Evolutionary conservation across 2,329 filamentous ascomycete species (phyloP), one percentile per base, ranked within the genome.

Genomic region (Pseudocercospora fijiensis): DNA sequence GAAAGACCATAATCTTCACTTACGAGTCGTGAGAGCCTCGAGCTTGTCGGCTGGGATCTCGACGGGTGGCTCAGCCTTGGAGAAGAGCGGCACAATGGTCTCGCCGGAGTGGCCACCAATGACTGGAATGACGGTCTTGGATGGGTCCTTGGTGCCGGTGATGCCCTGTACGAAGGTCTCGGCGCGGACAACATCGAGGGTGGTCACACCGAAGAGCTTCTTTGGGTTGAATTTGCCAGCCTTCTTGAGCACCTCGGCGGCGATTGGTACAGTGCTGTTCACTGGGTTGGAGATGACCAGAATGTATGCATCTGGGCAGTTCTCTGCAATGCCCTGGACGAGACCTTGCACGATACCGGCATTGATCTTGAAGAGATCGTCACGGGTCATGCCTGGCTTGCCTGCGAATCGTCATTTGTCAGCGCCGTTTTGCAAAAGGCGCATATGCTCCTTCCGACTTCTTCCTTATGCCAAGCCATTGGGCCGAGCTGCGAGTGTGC

Each of bases 291-390:
- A 98, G 81, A 99, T 99, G 83, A 99, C 88, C 70, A 98, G 88
- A 78, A 96, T 88, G 82, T 89, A 96, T 61, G 95, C 95, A 79
- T 97, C 96, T 77, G 95, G 95, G 78, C 88, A 89, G 76, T 90
- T 87, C 78, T 97, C 88, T 73, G 94, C 92, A 74, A 92, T 87
- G 59, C 90, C 88, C 84, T 96, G 90, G 73, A 96, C 89, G 71
- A 99, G 86, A 73, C 91, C 92, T 82, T 95, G 92, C 77, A 99
- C 95, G 76, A 99, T 99, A 74, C 93, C 91, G 66, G 95, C 95
- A 80, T 99, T 99, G 85, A 97, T 96, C 84, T 97, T 97, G 90
- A 99, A 99, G 65, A 99, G 91, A 78, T 98, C 95, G 76, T 99
- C 95, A 83, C 95, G 92, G 80, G 91, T 97, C 95, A 99, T 99